Percentiles rank a stretch among this genome's conserved stretches.
Evolutionary conservation across 2,329 filamentous ascomycete species (phyloP).

Genomic region (Pseudogymnoascus sp.): DNA sequence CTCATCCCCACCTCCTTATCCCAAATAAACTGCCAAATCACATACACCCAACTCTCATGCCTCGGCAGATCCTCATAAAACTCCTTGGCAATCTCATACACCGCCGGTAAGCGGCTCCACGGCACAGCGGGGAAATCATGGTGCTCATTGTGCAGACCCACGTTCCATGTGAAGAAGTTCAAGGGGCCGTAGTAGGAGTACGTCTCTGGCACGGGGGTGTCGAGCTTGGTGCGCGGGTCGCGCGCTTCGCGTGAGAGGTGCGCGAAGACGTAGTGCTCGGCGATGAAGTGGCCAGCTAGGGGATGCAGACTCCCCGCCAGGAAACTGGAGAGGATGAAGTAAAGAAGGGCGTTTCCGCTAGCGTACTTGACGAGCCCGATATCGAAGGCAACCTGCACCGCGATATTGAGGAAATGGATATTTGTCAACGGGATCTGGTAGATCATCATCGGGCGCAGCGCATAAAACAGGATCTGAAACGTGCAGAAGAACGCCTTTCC

Average conservation of each 20-base stretch:
- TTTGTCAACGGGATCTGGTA: slow-evolving; percentile 82
- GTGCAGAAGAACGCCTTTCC: slow-evolving; percentile 99
- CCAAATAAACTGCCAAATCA: slow-evolving; percentile 92
- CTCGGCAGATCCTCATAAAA: slow-evolving; percentile 85
- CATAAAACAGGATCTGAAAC: slow-evolving; percentile 99
- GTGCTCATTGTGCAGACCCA: slow-evolving; percentile 96
- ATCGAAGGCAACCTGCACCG: slow-evolving; percentile 73
- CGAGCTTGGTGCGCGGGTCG: slow-evolving; percentile 47
- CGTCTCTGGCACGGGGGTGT: slow-evolving; percentile 70
- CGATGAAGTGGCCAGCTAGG: slow-evolving; percentile 95
- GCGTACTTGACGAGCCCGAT: slow-evolving; percentile 53
- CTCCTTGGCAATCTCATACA: slow-evolving; percentile 76
- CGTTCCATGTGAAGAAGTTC: slow-evolving; percentile 92
- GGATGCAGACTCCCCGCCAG: slow-evolving; percentile 90
- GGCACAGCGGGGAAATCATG: slow-evolving; percentile 97
- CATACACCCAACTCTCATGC: slow-evolving; percentile 85
- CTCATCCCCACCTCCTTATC: slow-evolving; percentile 84
- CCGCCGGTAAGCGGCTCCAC: slow-evolving; percentile 75
- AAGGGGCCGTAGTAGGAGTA: slow-evolving; percentile 94
- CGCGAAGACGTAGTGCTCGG: slow-evolving; percentile 85
- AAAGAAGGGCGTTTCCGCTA: slow-evolving; percentile 62
- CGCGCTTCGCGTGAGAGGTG: slow-evolving; percentile 42
- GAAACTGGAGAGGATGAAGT: slow-evolving; percentile 85
- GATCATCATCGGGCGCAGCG: slow-evolving; percentile 87
- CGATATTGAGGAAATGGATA: slow-evolving; percentile 77